Percentiles rank a stretch among this genome's conserved stretches.
Evolutionary conservation across 352 stramenopile genomes (phyloP).

Genomic region (Phytophthora tentaculata): DNA sequence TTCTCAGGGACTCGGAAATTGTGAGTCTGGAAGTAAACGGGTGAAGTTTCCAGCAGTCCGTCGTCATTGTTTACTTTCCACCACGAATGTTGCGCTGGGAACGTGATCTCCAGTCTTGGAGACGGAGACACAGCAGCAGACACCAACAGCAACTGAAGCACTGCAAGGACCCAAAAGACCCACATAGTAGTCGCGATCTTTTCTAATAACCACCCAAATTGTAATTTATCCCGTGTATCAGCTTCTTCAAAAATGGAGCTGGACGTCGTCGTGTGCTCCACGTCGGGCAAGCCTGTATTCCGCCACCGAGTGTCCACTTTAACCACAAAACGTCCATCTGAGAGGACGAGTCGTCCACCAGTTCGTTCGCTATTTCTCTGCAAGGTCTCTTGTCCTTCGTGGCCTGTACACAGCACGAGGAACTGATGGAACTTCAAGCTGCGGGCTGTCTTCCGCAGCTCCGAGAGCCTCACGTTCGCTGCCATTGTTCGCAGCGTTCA

Average conservation of each 20-base stretch:
- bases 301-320: slow-evolving; percentile 39
- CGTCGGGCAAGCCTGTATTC: slow-evolving; percentile 69
- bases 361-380: slow-evolving; percentile 67
- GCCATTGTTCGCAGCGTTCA: slow-evolving; percentile 48
- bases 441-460: slow-evolving; percentile 53
- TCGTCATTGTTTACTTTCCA: slow-evolving; percentile 32
- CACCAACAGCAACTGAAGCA: background rate
- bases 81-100: slow-evolving; percentile 44
- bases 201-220: background rate
- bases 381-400: slow-evolving; percentile 74
- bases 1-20: slow-evolving; percentile 45
- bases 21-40: slow-evolving; percentile 35
- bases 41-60: slow-evolving; percentile 21
- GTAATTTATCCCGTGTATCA: background rate
- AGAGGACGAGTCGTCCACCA: slow-evolving; percentile 35
- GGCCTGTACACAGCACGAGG: slow-evolving; percentile 56
- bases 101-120: slow-evolving; percentile 31
- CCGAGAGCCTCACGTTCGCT: slow-evolving; percentile 58
- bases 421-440: slow-evolving; percentile 59
- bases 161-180: slow-evolving; percentile 6
- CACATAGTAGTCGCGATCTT: slow-evolving; percentile 29
- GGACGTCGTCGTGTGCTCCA: slow-evolving; percentile 63
- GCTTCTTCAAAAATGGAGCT: slow-evolving; percentile 30
- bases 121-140: background rate
- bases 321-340: background rate